A percentile compares a stretch with the other conserved stretches of the same genome.
phyloP scores from a whole-genome alignment of 768 basidiomycete species.

The Calocera viscosa region DNA sequence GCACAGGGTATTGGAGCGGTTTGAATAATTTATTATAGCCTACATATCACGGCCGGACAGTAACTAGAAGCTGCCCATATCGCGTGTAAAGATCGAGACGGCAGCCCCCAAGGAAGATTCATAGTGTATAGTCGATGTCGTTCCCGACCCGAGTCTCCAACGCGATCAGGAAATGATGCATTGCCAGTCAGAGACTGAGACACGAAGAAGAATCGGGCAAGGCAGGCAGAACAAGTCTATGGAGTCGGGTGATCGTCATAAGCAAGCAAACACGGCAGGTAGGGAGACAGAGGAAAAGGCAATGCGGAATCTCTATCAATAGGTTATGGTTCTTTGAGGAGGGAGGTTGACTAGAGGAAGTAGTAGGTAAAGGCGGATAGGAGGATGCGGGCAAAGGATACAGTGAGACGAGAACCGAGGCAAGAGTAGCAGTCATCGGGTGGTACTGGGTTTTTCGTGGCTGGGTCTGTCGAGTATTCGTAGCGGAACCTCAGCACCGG shows the following conservation, averaged over 20 bases:
- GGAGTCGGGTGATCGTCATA: conserved; percentile 7
- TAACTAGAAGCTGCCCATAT: background rate
- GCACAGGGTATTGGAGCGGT: background rate
- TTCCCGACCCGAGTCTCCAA: too few relatives aligned
- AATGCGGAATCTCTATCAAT: background rate
- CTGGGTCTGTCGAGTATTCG: background rate
- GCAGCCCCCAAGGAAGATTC: background rate
- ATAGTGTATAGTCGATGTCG: background rate
- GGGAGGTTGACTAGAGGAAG: background rate
- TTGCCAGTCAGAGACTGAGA: background rate
- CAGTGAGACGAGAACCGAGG: background rate
- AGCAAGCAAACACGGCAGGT: background rate
- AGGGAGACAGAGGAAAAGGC: background rate
- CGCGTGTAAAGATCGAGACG: background rate
- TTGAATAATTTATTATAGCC: conserved; percentile 9
- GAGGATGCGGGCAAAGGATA: conserved; percentile 2
- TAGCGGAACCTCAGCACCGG: background rate
- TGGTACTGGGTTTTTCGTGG: background rate
- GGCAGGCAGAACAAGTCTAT: background rate
- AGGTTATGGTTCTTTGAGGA: background rate
- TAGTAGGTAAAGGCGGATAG: background rate
- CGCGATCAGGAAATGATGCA: background rate
- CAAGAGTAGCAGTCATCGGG: background rate
- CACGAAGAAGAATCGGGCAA: background rate
- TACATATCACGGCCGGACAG: background rate